phyloP scores from a whole-genome alignment of 2,329 filamentous ascomycete genomes.

The Aspergillus amoenus region DNA sequence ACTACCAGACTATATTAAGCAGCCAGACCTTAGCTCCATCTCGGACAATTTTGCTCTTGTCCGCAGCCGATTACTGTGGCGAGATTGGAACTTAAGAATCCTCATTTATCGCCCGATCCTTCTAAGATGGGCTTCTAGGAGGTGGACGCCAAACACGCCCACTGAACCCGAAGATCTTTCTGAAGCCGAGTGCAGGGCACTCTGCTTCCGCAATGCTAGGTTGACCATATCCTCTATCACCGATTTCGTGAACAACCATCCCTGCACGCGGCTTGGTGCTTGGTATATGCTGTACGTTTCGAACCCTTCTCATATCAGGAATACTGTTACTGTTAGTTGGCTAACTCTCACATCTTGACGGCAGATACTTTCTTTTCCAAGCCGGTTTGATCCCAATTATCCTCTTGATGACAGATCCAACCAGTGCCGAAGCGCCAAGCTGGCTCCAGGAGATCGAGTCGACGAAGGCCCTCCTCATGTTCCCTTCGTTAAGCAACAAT shows the following conservation, averaged over 20 bases:
- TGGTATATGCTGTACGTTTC: slow-evolving; percentile 45
- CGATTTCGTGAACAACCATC: slow-evolving; percentile 41
- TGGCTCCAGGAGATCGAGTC: slow-evolving; percentile 43
- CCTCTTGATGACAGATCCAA: slow-evolving; percentile 43
- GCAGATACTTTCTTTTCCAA: slow-evolving; percentile 47
- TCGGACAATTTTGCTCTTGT: slow-evolving; percentile 39
- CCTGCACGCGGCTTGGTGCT: slow-evolving; percentile 41
- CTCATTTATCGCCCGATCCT: slow-evolving; percentile 46
- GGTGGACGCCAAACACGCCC: slow-evolving; percentile 32
- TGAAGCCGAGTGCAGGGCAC: slow-evolving; percentile 39
- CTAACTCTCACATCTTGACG: not conserved
- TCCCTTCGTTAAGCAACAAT: slow-evolving; percentile 40
- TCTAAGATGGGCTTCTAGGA: slow-evolving; percentile 40
- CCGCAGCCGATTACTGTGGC: slow-evolving; percentile 43
- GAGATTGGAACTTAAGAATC: slow-evolving; percentile 45
- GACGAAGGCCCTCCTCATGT: slow-evolving; percentile 40
- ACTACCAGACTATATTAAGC: slow-evolving; percentile 43
- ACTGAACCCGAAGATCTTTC: slow-evolving; percentile 33
- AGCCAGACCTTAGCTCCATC: slow-evolving; percentile 32
- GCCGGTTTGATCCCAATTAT: slow-evolving; percentile 46
- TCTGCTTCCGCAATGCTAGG: slow-evolving; percentile 42
- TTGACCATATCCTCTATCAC: slow-evolving; percentile 44
- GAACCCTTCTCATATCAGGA: not conserved
- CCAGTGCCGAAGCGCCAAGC: slow-evolving; percentile 34
- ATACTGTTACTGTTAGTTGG: not conserved